phyloP scores from a whole-genome alignment of 352 stramenopile genomes.

The Phytophthora europaea region DNA sequence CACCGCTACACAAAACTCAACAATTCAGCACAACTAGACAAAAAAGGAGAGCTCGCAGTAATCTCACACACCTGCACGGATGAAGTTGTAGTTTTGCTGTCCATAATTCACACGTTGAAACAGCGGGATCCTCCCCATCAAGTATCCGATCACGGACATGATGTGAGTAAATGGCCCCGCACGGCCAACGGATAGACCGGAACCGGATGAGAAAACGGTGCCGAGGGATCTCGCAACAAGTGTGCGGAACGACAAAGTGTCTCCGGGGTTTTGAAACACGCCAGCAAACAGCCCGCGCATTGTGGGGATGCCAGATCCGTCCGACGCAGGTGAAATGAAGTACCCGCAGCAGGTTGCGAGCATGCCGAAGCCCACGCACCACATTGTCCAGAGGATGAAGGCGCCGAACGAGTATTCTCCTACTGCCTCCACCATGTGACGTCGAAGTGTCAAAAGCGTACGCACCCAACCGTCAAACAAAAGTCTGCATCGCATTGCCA shows the following conservation, averaged over 20 bases:
- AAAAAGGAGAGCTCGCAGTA: not conserved
- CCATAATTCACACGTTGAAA: slow-evolving; percentile 79
- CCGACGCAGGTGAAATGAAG: slow-evolving; percentile 62
- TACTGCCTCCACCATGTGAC: slow-evolving; percentile 54
- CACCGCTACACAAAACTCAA: slow-evolving; percentile 45
- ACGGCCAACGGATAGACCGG: slow-evolving; percentile 73
- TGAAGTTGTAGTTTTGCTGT: slow-evolving; percentile 76
- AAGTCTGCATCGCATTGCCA: slow-evolving; percentile 38
- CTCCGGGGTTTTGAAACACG: slow-evolving; percentile 77
- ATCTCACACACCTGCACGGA: slow-evolving; percentile 59
- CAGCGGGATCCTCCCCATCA: slow-evolving; percentile 69
- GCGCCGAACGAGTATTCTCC: slow-evolving; percentile 66
- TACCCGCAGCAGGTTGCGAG: slow-evolving; percentile 68
- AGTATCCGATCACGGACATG: slow-evolving; percentile 75
- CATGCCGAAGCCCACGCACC: slow-evolving; percentile 61
- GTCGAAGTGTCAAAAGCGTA: slow-evolving; percentile 62
- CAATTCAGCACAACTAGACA: slow-evolving; percentile 1
- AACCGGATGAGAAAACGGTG: slow-evolving; percentile 71
- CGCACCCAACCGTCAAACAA: slow-evolving; percentile 76
- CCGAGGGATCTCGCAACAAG: slow-evolving; percentile 77
- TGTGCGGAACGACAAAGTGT: slow-evolving; percentile 69
- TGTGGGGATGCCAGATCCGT: slow-evolving; percentile 77
- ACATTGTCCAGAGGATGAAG: slow-evolving; percentile 77
- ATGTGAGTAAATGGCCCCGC: slow-evolving; percentile 83
- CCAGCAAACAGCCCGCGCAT: slow-evolving; percentile 82